phyloP scores from a whole-genome alignment of 2,329 filamentous ascomycete species.

The Nothopassalora personata region DNA sequence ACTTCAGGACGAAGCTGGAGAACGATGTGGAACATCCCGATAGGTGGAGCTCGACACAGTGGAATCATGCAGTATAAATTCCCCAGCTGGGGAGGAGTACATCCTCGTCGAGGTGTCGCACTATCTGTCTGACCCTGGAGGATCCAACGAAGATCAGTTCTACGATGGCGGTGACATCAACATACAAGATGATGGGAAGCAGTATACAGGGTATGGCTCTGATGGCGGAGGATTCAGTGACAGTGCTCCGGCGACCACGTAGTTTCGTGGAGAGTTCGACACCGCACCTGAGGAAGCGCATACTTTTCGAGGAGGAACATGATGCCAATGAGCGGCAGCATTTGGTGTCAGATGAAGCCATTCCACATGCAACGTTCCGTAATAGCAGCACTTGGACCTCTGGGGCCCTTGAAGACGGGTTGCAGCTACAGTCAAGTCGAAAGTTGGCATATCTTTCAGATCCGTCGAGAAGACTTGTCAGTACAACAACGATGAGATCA shows the following conservation, averaged over 20 bases:
- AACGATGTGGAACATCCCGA: constrained; percentile 54
- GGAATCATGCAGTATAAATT: constrained; percentile 59
- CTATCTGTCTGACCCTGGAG: constrained; percentile 51
- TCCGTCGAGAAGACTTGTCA: constrained; percentile 56
- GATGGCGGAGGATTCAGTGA: constrained; percentile 63
- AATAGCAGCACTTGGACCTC: constrained; percentile 20
- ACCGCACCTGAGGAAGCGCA: constrained; percentile 29
- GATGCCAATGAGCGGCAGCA: constrained; percentile 22
- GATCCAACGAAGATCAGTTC: constrained; percentile 45
- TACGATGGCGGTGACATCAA: constrained; percentile 56
- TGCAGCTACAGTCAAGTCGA: constrained; percentile 47
- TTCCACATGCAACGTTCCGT: constrained; percentile 38
- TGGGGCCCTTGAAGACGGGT: constrained; percentile 41
- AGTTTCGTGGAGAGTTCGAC: constrained; percentile 59
- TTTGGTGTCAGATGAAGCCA: constrained; percentile 20
- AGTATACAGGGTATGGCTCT: constrained; percentile 53
- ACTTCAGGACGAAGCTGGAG: constrained; percentile 54
- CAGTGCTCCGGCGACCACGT: constrained; percentile 52
- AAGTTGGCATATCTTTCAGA: constrained; percentile 65
- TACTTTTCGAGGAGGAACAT: constrained; percentile 33
- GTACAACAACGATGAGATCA: constrained; percentile 55
- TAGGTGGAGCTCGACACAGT: constrained; percentile 53
- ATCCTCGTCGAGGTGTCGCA: constrained; percentile 60
- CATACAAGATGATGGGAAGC: constrained; percentile 43
- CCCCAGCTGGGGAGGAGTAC: constrained; percentile 45